Evolutionary conservation across 148 eudicot genomes (phyloP).

Genomic region (Spergularia bocconei): DNA sequence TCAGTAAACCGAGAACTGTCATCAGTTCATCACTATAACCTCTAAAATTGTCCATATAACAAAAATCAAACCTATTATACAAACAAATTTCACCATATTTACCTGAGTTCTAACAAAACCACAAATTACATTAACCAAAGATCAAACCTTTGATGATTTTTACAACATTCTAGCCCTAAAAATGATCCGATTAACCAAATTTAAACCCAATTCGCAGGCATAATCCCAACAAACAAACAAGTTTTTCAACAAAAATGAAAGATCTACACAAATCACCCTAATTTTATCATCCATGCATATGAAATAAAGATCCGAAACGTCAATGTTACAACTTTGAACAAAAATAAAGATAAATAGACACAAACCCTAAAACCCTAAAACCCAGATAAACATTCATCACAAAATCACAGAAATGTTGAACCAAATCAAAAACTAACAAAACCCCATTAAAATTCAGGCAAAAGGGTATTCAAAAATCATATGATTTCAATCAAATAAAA

Average conservation of each 20-base stretch:
- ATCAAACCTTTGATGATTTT: background rate
- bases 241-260: no score
- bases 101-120: background rate
- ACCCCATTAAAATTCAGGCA: background rate
- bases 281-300: background rate
- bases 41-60: no score
- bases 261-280: background rate
- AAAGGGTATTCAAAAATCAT: background rate
- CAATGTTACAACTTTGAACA: no score
- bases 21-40: no score
- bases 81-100: background rate
- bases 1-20: no score
- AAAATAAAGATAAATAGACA: background rate
- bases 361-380: background rate
- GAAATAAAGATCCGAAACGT: no score
- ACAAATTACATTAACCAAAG: background rate
- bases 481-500: background rate
- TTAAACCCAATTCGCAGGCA: no score
- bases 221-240: no score
- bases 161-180: no score
- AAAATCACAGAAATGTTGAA: background rate
- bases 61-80: background rate
- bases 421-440: background rate
- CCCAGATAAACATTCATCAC: background rate
- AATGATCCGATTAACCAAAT: no score